phyloP scores from a whole-genome alignment of 768 basidiomycete genomes.

The Rhodocollybia butyracea region DNA sequence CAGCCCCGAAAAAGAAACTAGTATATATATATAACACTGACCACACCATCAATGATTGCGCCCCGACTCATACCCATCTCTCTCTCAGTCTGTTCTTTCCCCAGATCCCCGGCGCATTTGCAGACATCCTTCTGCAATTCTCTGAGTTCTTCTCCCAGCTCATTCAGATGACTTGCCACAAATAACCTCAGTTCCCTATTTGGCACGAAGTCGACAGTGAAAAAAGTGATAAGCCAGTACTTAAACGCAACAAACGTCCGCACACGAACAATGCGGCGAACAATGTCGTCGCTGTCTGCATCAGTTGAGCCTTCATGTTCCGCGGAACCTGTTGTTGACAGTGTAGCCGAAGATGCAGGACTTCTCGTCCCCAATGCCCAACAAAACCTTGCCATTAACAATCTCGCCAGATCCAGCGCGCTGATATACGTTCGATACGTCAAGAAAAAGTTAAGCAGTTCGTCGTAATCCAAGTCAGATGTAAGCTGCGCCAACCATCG shows the following conservation, averaged over 20 bases:
- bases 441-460: constrained; percentile 86
- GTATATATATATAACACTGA: constrained; percentile 32
- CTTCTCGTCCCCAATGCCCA: constrained; percentile 61
- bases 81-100: neutral
- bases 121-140: constrained; percentile 26
- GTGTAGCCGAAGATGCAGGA: neutral
- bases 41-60: constrained; percentile 59
- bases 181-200: constrained; percentile 72
- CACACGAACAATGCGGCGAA: constrained; percentile 76
- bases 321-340: no score
- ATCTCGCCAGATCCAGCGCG: constrained; percentile 73
- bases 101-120: neutral
- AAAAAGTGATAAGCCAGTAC: constrained; percentile 90
- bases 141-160: constrained; percentile 66
- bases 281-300: constrained; percentile 56
- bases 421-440: constrained; percentile 86
- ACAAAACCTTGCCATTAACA: constrained; percentile 85
- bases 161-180: constrained; percentile 79
- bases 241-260: constrained; percentile 88
- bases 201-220: constrained; percentile 82
- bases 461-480: constrained; percentile 81
- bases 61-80: constrained; percentile 2
- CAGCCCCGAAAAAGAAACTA: neutral
- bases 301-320: no score
- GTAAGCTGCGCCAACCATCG: constrained; percentile 92